Evolutionary conservation across 306 rosid genomes (phyloP).

Genomic region (Heteromeles arbutifolia): DNA sequence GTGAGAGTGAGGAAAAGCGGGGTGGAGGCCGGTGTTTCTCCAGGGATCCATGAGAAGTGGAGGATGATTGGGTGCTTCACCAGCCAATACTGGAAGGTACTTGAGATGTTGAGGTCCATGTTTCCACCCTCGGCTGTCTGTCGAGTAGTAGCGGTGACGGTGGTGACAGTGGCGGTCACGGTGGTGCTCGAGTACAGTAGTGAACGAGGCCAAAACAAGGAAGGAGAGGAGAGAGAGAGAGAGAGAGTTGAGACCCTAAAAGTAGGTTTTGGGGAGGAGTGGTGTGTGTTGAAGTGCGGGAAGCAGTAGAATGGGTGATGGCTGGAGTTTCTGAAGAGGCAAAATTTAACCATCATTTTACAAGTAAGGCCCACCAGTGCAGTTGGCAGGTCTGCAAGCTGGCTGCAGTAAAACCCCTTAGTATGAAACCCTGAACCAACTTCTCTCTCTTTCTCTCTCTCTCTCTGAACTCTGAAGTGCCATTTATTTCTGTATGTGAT

Average conservation of each 20-base stretch:
- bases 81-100: slow-evolving; percentile 41
- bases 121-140: neutral
- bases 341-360: neutral
- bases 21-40: slow-evolving; percentile 39
- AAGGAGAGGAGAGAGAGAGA: neutral
- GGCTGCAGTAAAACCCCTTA: neutral
- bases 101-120: neutral
- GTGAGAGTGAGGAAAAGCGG: slow-evolving; percentile 38
- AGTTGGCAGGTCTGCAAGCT: neutral
- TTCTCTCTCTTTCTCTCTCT: no score
- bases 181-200: neutral
- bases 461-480: neutral
- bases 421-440: neutral
- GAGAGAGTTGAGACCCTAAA: neutral
- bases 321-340: neutral
- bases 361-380: neutral
- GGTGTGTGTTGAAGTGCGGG: neutral
- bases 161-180: neutral
- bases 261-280: neutral
- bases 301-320: neutral
- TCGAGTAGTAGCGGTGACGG: neutral
- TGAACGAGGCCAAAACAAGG: neutral
- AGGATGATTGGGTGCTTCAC: slow-evolving; percentile 52
- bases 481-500: neutral
- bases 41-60: slow-evolving; percentile 60